phyloP scores from a whole-genome alignment of 2,329 filamentous ascomycete genomes.

The Allantophomopsis lycopodina region DNA sequence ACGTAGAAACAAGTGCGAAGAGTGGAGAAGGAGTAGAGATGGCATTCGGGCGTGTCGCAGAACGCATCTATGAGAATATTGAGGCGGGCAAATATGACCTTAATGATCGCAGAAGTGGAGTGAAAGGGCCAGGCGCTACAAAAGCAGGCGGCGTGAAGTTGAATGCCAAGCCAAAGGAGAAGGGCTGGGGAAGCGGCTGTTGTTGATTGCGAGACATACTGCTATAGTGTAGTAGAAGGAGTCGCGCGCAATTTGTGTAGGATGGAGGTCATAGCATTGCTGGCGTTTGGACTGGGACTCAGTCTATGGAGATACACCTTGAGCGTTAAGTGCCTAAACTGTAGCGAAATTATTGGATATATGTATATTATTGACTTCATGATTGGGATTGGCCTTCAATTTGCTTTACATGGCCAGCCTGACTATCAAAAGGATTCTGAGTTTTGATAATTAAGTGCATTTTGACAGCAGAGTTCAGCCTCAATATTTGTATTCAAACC shows the following conservation, averaged over 20 bases:
- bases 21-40: constrained; percentile 87
- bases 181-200: background rate
- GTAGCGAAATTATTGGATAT: too few species aligned
- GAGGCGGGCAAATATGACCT: constrained; percentile 83
- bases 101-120: constrained; percentile 82
- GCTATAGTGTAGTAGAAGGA: too few species aligned
- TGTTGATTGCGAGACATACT: background rate
- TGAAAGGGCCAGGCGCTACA: constrained; percentile 56
- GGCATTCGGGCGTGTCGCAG: constrained; percentile 85
- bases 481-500: too few species aligned
- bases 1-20: constrained; percentile 94
- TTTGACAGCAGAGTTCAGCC: too few species aligned
- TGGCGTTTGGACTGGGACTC: too few species aligned
- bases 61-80: constrained; percentile 94
- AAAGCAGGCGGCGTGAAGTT: constrained; percentile 19
- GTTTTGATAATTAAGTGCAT: too few species aligned
- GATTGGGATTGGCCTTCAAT: too few species aligned
- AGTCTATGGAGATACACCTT: background rate
- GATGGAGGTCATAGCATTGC: background rate
- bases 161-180: background rate
- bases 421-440: too few species aligned
- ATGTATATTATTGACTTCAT: too few species aligned
- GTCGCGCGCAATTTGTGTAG: background rate
- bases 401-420: too few species aligned
- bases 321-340: background rate